Evolutionary conservation across 169 alveolate genomes (phyloP).

Genomic region (Theileria luwenshuni): DNA sequence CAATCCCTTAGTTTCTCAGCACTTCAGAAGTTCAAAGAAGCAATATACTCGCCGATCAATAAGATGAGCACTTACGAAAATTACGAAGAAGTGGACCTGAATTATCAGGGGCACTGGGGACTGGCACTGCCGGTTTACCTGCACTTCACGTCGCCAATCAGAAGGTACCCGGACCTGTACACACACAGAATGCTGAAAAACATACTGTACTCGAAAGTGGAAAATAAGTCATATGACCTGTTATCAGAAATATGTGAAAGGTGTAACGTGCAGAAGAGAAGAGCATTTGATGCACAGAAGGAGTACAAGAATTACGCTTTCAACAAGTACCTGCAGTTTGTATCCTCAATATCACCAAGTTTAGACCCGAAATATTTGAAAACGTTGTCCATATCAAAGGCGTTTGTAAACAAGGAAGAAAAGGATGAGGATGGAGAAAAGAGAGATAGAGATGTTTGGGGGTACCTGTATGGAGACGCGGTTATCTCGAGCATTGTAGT

Average conservation of each 20-base stretch:
- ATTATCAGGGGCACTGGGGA: slow-evolving; percentile 90
- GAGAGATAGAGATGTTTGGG: slow-evolving; percentile 44
- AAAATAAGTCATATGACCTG: slow-evolving; percentile 50
- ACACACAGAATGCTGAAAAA: slow-evolving; percentile 92
- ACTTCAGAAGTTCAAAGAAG: slow-evolving; percentile 73
- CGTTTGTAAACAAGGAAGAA: slow-evolving; percentile 16
- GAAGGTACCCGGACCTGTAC: slow-evolving; percentile 97
- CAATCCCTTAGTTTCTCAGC: slow-evolving; percentile 71
- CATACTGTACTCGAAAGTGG: slow-evolving; percentile 21
- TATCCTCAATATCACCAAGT: slow-evolving; percentile 9
- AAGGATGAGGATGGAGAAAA: background rate
- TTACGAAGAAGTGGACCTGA: background rate
- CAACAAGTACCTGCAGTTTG: slow-evolving; percentile 71
- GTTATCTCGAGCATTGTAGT: slow-evolving; percentile 39
- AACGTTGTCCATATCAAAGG: slow-evolving; percentile 24
- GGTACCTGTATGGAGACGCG: slow-evolving; percentile 53
- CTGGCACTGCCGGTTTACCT: slow-evolving; percentile 94
- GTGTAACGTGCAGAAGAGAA: slow-evolving; percentile 78
- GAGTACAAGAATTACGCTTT: slow-evolving; percentile 75
- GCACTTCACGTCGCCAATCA: slow-evolving; percentile 99
- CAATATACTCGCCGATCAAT: slow-evolving; percentile 65
- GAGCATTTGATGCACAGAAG: slow-evolving; percentile 79
- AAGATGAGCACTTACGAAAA: slow-evolving; percentile 12
- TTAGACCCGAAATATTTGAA: slow-evolving; percentile 5
- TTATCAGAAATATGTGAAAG: slow-evolving; percentile 70